A percentile compares a stretch with the other conserved stretches of the same genome.
phyloP scores from a whole-genome alignment of 2,329 filamentous ascomycete genomes.

The Raffaelea ambrosiae region DNA sequence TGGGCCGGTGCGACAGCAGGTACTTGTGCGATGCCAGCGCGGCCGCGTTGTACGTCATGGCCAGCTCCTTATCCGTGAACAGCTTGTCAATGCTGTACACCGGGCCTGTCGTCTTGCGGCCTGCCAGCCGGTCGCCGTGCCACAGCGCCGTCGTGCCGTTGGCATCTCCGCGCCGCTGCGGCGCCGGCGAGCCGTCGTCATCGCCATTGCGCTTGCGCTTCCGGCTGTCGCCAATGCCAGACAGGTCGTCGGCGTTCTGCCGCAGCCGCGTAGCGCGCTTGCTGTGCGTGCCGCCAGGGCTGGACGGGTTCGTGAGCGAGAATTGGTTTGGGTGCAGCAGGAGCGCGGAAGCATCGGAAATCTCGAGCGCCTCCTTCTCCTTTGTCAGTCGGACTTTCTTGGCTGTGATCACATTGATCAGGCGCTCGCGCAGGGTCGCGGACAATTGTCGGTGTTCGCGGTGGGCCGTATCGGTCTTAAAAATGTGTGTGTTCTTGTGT shows the following conservation, averaged over 20 bases:
- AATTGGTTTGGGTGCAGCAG: constrained; percentile 62
- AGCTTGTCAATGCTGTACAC: constrained; percentile 61
- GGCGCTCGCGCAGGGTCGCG: constrained; percentile 54
- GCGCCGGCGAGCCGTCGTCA: constrained; percentile 55
- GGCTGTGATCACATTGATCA: constrained; percentile 56
- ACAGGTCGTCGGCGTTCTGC: constrained; percentile 50
- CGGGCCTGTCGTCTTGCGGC: constrained; percentile 47
- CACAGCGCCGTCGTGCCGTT: constrained; percentile 53
- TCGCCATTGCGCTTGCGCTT: constrained; percentile 53
- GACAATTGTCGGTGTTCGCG: constrained; percentile 53
- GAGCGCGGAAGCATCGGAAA: constrained; percentile 56
- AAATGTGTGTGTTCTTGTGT: constrained; percentile 49
- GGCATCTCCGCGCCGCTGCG: constrained; percentile 47
- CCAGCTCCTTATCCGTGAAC: constrained; percentile 61
- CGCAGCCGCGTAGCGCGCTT: constrained; percentile 56
- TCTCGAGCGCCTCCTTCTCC: constrained; percentile 61
- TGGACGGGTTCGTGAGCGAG: constrained; percentile 55
- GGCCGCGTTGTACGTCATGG: constrained; percentile 55
- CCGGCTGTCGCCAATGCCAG: constrained; percentile 45
- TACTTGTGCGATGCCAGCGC: constrained; percentile 55
- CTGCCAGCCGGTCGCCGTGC: constrained; percentile 51
- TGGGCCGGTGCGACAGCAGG: constrained; percentile 47
- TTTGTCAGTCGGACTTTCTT: constrained; percentile 57
- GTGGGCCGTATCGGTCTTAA: constrained; percentile 54
- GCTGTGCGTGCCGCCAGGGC: constrained; percentile 52